phyloP scores from a whole-genome alignment of 2,329 filamentous ascomycete genomes.

The Macroventuria anomochaeta region DNA sequence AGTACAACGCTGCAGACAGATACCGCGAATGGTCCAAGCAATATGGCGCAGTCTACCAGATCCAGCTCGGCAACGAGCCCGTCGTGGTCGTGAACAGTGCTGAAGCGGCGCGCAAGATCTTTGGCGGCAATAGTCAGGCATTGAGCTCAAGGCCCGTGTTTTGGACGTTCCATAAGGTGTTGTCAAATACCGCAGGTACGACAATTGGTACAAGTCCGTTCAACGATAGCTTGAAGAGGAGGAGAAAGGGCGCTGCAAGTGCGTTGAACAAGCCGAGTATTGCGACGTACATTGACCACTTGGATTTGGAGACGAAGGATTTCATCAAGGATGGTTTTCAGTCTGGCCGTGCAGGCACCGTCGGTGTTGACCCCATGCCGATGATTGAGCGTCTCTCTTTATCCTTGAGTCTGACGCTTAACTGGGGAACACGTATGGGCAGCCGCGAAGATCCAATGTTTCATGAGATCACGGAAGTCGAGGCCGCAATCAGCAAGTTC shows the following conservation, averaged over 20 bases:
- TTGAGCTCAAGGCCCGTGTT: slow-evolving; percentile 53
- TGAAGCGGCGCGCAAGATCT: slow-evolving; percentile 50
- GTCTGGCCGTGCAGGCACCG: slow-evolving; percentile 62
- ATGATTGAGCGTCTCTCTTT: slow-evolving; percentile 71
- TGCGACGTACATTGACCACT: slow-evolving; percentile 66
- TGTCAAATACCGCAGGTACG: slow-evolving; percentile 70
- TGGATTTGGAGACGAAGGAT: slow-evolving; percentile 68
- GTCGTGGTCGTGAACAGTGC: slow-evolving; percentile 55
- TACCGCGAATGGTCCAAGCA: slow-evolving; percentile 53
- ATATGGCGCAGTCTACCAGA: slow-evolving; percentile 54
- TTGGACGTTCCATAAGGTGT: slow-evolving; percentile 59
- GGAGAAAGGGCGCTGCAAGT: slow-evolving; percentile 69
- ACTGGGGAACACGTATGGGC: slow-evolving; percentile 69
- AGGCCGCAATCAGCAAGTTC: slow-evolving; percentile 66
- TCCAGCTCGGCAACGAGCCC: slow-evolving; percentile 55
- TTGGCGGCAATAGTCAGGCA: slow-evolving; percentile 52
- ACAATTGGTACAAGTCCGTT: slow-evolving; percentile 73
- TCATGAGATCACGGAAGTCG: slow-evolving; percentile 67
- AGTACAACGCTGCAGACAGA: slow-evolving; percentile 52
- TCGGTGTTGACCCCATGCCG: slow-evolving; percentile 68
- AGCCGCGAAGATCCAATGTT: slow-evolving; percentile 67
- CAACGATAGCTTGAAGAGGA: slow-evolving; percentile 67
- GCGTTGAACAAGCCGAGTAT: slow-evolving; percentile 71
- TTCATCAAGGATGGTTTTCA: slow-evolving; percentile 67
- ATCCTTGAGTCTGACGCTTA: slow-evolving; percentile 68